Base-by-base conservation (phyloP, 805 yeast genomes). In the Yamadazyma scolyti region DNA sequence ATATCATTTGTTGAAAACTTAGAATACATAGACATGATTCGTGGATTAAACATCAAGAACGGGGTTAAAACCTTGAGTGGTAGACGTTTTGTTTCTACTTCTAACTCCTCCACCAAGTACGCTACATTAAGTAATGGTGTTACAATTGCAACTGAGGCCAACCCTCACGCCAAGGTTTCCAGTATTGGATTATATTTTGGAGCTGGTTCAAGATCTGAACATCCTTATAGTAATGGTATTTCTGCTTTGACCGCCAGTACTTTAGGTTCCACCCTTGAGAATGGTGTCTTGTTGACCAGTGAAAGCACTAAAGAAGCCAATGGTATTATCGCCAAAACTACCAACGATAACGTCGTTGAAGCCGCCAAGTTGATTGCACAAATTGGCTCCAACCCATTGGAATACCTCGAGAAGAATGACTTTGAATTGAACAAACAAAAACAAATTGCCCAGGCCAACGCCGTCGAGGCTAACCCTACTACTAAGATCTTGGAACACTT, bases 191-290 rank as follows among this genome's bases (percentile, higher is more conserved):
- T 81, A 36, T 83, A 71, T 57, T 65, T 71, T 54, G 82, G 81
- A 45, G 83, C 88, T 30, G 95, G 95, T 57, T 77, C 90, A 29
- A 69, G 88, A 56, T 60, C 82, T 32, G 95, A 84, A 61, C 82
- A 80, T 61, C 70, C 85, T 25, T 82, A 77, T 75, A 81, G 79
- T 68, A 83, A 84, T 47, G 95, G 95, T 75, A 77, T 80, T 31
- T 75, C 90, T 33, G 74, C 81, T 41, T 62, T 84, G 46, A 67
- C 77, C 43, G 65, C 81, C 54, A 61, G 70, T 38, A 57, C 73
- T 15, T 64, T 82, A 52, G 51, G 55, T 21, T 50, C 67, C 15
- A 61, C 63, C 21, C 54, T 56, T 33, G 58, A 65, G 30, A 49
- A 67, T 21, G 94, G 93, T 48, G 75, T 81, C 25, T 52, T 70